Evolutionary conservation across 371 early-diverging fungal genomes (phyloP), one percentile per base, ranked within the genome.

Genomic region (Apophysomyces trapeziformis): DNA sequence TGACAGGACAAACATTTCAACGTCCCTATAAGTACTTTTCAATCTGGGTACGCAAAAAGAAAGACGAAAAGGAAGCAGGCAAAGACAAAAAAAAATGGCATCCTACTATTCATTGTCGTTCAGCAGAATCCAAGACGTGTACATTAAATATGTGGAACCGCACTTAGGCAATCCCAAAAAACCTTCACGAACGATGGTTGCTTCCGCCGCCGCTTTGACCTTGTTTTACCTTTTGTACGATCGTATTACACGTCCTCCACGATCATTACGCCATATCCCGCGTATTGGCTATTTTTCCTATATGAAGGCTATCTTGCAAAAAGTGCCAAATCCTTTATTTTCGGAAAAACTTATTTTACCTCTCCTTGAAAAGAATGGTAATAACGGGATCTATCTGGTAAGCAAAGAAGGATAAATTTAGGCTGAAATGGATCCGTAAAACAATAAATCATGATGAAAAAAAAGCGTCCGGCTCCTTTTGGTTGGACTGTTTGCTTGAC

Each of bases 401-500:
- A 62, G 35, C 41, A 11, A 13, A 1, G 16, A 45, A 18, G 12
- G 11, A 35, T 9, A 26, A 36, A 13, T 44, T 32, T 35, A 7
- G 38, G 41, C 60, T 13, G 5, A 36, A 26, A 26, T 2, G 18
- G 2, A 46, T n/a, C 11, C 2, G 2, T 26, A 26, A 26, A 26
- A 26, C 32, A 26, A 2, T 26, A 26, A 26, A 26, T 26, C 32
- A 26, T 26, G 32, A 26, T 26, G 32, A 26, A 6, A 7, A 3
- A 16, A 14, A 16, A 36, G 11, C 38, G 46, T 14, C n/a, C 13
- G 38, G 59, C 45, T 54, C 60, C 44, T 46, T 39, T 66, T 60
- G 68, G 68, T 1, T 68, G 68, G 68, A 16, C 32, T n/a, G 60
- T 68, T 3, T 59, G 58, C 35, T n/a, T 68, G 39, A 38, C 68